Evolutionary conservation across 495 filamentous ascomycete species (phyloP).

Genomic region (Chaetomidium leptoderma): DNA sequence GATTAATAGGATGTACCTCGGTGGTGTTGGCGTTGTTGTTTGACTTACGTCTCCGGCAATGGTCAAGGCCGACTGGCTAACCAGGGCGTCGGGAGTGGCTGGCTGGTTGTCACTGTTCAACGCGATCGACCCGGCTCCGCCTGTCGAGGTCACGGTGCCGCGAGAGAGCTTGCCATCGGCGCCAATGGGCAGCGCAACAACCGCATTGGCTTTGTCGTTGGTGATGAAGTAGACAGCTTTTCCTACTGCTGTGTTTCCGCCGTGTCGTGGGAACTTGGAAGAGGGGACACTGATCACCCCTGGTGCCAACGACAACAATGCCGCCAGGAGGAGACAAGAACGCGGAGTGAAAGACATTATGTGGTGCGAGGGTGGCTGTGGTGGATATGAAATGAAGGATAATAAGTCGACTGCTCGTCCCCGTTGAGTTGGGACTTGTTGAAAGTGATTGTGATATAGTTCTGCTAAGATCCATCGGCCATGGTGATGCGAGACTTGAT

Average conservation of each 20-base stretch:
- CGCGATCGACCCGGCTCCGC: conserved; percentile 37
- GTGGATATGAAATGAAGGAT: too few relatives aligned
- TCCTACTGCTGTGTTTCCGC: not conserved
- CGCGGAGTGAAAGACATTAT: not conserved
- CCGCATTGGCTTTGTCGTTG: conserved; percentile 44
- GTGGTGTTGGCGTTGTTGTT: too few relatives aligned
- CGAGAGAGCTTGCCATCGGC: conserved; percentile 41
- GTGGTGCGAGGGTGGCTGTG: too few relatives aligned
- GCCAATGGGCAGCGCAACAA: conserved; percentile 45
- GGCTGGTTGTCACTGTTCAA: conserved; percentile 32
- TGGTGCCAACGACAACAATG: not conserved
- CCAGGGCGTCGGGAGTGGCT: conserved; percentile 49
- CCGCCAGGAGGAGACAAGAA: not conserved
- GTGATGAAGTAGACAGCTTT: conserved; percentile 52
- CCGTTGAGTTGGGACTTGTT: too few relatives aligned
- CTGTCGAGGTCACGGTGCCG: conserved; percentile 35
- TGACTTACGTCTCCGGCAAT: conserved; percentile 46
- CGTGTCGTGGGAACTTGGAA: not conserved
- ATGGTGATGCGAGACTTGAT: too few relatives aligned
- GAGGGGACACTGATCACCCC: not conserved
- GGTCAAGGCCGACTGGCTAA: conserved; percentile 47
- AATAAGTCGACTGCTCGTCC: too few relatives aligned
- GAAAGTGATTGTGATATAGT: too few relatives aligned
- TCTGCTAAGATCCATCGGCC: too few relatives aligned
- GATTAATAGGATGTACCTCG: too few relatives aligned